Conservation (phyloP, 2,329 filamentous ascomycete species). For the Ceratocystis ficicola region DNA sequence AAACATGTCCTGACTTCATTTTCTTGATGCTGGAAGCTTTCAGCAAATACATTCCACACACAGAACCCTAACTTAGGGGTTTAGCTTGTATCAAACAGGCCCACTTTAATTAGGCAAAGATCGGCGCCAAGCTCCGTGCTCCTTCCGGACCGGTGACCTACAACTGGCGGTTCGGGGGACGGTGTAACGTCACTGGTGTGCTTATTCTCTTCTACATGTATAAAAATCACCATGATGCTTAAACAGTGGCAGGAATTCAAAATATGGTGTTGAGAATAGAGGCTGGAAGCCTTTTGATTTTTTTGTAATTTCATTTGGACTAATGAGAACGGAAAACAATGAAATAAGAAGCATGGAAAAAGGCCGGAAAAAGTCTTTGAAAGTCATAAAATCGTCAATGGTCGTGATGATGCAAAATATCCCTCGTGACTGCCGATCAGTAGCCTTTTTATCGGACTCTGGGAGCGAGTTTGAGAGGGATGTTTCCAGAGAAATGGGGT, state of each 20-base stretch:
- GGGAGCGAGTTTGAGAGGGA: background rate
- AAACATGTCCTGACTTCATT: background rate
- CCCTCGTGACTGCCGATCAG: background rate
- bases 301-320: background rate
- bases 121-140: background rate
- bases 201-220: no score
- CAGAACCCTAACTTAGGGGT: background rate
- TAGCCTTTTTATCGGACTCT: background rate
- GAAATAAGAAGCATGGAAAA: slow-evolving; percentile 1
- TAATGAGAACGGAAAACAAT: background rate
- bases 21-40: background rate
- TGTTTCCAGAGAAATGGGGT: background rate
- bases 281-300: background rate
- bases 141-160: background rate
- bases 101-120: background rate
- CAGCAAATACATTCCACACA: background rate
- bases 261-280: background rate
- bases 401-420: slow-evolving; percentile 14
- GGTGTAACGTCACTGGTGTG: background rate
- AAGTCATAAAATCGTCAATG: slow-evolving; percentile 19
- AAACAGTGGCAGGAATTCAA: background rate
- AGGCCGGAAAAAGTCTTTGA: background rate
- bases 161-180: background rate
- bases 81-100: background rate
- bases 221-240: no score